Evolutionary conservation across 208 protist species (phyloP).

Genomic region (Trypanosoma scelopori): DNA sequence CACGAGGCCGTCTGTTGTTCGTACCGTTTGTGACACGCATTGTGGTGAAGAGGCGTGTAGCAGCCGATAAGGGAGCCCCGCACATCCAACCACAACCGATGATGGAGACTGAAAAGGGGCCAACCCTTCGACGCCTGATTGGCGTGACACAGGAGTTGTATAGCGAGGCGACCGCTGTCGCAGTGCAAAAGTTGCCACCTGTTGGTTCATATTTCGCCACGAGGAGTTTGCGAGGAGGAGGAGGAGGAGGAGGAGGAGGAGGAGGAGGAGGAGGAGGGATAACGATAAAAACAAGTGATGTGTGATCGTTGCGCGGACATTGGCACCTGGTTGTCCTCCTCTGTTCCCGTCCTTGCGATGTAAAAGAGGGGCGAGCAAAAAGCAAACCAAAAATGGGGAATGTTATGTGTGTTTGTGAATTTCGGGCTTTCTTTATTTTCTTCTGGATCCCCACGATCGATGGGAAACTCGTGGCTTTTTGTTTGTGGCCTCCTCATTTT

Average conservation of each 20-base stretch:
- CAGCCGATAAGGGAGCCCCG: conserved; percentile 16
- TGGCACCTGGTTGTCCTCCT: not conserved
- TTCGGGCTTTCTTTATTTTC: conserved; percentile 6
- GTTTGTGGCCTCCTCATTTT: not conserved
- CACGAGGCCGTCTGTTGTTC: conserved; percentile 31
- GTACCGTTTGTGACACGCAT: conserved; percentile 69
- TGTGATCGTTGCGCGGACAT: not conserved
- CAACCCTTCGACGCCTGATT: conserved; percentile 60
- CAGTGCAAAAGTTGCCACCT: conserved; percentile 20
- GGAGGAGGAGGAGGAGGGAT: too few relatives aligned
- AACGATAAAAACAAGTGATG: not conserved
- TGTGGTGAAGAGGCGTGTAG: conserved; percentile 55
- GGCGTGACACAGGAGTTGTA: conserved; percentile 65
- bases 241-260: too few relatives aligned
- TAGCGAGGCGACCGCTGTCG: conserved; percentile 33
- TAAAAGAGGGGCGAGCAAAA: not conserved
- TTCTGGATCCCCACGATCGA: too few relatives aligned
- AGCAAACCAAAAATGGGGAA: too few relatives aligned
- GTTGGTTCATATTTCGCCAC: conserved; percentile 63
- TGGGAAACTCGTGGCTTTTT: too few relatives aligned
- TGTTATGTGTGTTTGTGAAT: not conserved
- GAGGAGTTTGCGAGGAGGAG: not conserved
- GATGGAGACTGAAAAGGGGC: conserved; percentile 49
- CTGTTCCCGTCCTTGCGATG: not conserved
- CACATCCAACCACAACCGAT: conserved; percentile 65